Conservation (phyloP, 495 filamentous ascomycete species). For the Pyronema domesticum region DNA sequence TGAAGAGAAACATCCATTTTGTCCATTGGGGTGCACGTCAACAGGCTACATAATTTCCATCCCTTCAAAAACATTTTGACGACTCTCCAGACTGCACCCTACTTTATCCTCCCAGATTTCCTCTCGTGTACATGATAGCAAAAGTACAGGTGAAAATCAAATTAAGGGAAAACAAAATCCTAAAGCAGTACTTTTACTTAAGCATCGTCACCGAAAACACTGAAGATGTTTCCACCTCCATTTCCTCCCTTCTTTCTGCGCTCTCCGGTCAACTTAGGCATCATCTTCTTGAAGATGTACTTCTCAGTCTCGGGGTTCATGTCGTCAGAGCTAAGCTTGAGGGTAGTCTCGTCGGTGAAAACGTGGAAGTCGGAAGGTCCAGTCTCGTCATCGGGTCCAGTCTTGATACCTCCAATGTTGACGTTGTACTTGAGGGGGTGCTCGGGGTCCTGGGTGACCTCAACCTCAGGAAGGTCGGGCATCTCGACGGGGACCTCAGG, state of each 20-base stretch:
- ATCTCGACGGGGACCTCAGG: too few species aligned
- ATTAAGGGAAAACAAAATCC: too few species aligned
- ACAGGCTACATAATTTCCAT: too few species aligned
- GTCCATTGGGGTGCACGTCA: too few species aligned
- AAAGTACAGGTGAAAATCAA: too few species aligned
- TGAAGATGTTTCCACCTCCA: conserved; percentile 9
- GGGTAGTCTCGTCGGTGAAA: conserved; percentile 16
- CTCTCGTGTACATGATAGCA: too few species aligned
- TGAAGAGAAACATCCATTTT: too few species aligned
- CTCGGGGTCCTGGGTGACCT: not conserved
- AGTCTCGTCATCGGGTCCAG: conserved; percentile 7
- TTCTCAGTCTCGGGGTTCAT: conserved; percentile 18
- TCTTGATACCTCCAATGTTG: conserved; percentile 21
- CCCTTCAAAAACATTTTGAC: too few species aligned
- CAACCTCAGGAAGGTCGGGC: not conserved
- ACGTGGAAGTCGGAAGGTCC: conserved; percentile 21
- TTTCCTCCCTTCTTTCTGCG: conserved; percentile 6
- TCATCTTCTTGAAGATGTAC: conserved; percentile 23
- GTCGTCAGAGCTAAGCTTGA: conserved; percentile 12
- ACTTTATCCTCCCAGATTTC: too few species aligned
- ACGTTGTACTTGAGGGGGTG: conserved; percentile 17
- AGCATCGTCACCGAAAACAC: conserved; percentile 17
- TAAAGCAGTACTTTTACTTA: too few species aligned
- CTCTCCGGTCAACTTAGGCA: conserved; percentile 15
- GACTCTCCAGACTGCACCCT: too few species aligned